phyloP scores from a whole-genome alignment of 1,139 yeast species.

The Wickerhamomyces sp. region DNA sequence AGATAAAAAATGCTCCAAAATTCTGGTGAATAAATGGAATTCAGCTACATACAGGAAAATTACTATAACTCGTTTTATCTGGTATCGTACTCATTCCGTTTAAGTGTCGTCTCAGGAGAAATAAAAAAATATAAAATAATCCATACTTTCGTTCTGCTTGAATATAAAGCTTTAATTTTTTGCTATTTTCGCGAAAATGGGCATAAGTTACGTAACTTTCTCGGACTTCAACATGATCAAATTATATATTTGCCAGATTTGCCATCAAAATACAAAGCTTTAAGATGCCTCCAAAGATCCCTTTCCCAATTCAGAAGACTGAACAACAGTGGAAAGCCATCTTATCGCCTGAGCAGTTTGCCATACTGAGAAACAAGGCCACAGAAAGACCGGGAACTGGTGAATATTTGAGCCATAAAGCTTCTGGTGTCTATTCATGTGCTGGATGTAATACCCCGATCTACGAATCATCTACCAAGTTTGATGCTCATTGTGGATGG shows the following conservation, averaged over 20 bases:
- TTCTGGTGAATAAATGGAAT: not conserved
- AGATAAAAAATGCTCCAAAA: not conserved
- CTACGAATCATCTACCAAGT: slow-evolving; percentile 75
- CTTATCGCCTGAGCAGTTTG: slow-evolving; percentile 72
- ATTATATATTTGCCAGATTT: no score
- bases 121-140: no score
- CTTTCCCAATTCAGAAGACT: slow-evolving; percentile 33
- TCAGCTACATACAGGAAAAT: slow-evolving; percentile 18
- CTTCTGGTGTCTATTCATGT: slow-evolving; percentile 68
- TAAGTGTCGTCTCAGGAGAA: no score
- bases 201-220: no score
- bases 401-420: slow-evolving; percentile 46
- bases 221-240: no score
- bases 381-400: slow-evolving; percentile 87
- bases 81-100: not conserved
- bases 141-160: no score
- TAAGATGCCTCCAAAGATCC: slow-evolving; percentile 4
- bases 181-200: no score
- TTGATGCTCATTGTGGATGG: slow-evolving; percentile 95
- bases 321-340: slow-evolving; percentile 80
- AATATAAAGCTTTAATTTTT: no score
- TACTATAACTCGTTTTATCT: slow-evolving; percentile 8
- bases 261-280: not conserved
- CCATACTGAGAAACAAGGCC: slow-evolving; percentile 70
- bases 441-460: slow-evolving; percentile 82